Evolutionary conservation across 306 rosid species (phyloP).

Genomic region (Lathyrus tuberosus): DNA sequence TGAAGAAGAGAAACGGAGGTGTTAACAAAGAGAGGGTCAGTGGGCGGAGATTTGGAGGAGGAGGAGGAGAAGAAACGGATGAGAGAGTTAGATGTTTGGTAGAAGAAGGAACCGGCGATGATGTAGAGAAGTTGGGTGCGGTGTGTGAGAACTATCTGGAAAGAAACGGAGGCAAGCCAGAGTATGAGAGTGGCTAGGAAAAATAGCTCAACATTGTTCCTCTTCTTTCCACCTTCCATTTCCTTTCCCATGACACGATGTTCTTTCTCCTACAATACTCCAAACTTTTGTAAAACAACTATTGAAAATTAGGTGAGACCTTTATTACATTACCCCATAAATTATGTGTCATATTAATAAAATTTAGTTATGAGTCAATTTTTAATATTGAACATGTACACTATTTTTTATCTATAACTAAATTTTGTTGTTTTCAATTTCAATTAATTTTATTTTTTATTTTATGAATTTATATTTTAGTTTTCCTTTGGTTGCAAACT

Average conservation of each 20-base stretch:
- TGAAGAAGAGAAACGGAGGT: slow-evolving; percentile 92
- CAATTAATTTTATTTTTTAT: too few relatives aligned
- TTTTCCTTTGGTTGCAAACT: too few relatives aligned
- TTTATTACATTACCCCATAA: too few relatives aligned
- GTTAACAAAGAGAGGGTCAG: slow-evolving; percentile 74
- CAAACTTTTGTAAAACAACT: too few relatives aligned
- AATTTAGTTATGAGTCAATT: too few relatives aligned
- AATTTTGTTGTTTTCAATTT: too few relatives aligned
- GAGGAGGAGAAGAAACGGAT: slow-evolving; percentile 44
- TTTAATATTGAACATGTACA: too few relatives aligned
- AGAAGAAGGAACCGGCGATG: slow-evolving; percentile 64
- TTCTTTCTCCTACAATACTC: too few relatives aligned
- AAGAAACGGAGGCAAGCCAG: slow-evolving; percentile 61
- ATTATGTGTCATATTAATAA: too few relatives aligned
- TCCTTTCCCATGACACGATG: neutral
- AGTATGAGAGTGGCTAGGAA: slow-evolving; percentile 66
- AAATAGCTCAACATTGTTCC: slow-evolving; percentile 49
- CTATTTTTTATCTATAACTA: too few relatives aligned
- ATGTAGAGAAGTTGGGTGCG: slow-evolving; percentile 57
- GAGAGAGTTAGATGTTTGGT: slow-evolving; percentile 61
- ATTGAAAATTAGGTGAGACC: too few relatives aligned
- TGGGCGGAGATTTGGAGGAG: neutral
- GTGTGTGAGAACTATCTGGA: slow-evolving; percentile 53
- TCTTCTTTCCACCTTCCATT: slow-evolving; percentile 19
- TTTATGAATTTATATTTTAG: too few relatives aligned